phyloP scores from a whole-genome alignment of 768 basidiomycete species.

The Paxillus rubicundulus region DNA sequence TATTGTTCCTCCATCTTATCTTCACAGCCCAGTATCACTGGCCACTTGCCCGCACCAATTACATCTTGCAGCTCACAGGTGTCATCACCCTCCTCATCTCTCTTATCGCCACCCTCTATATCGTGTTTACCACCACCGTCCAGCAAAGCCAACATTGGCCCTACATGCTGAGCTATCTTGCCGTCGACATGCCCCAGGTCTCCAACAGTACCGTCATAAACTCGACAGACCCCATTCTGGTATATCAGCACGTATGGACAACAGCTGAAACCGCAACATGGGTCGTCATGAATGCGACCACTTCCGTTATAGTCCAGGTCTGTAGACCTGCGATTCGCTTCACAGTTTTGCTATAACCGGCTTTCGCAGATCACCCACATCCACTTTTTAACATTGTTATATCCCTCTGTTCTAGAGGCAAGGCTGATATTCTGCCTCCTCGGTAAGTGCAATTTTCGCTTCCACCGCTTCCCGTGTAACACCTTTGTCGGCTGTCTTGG shows the following conservation, averaged over 20 bases:
- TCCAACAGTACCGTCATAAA: conserved; percentile 18
- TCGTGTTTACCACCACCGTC: conserved; percentile 61
- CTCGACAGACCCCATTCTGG: conserved; percentile 22
- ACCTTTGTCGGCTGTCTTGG: neutral
- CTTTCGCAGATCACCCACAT: conserved; percentile 84
- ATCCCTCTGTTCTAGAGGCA: conserved; percentile 87
- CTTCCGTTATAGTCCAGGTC: conserved; percentile 84
- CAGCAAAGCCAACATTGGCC: conserved; percentile 79
- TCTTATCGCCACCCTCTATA: conserved; percentile 71
- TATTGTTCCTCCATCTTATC: conserved; percentile 87
- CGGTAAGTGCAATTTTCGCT: conserved; percentile 41
- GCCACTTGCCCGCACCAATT: conserved; percentile 91
- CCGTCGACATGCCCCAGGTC: conserved; percentile 57
- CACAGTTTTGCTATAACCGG: neutral
- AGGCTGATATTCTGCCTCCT: conserved; percentile 82
- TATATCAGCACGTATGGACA: conserved; percentile 51
- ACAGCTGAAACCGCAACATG: conserved; percentile 66
- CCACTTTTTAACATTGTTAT: conserved; percentile 93
- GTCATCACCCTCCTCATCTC: conserved; percentile 78
- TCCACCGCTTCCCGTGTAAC: neutral
- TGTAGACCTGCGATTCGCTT: conserved; percentile 19
- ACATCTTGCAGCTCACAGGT: conserved; percentile 81
- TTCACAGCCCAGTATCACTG: conserved; percentile 97
- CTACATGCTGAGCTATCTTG: conserved; percentile 93
- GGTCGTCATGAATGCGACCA: conserved; percentile 85